These are phyloP conservation scores for Phellopilus nigrolimitatus DNA, from an alignment of 1,284 basidiomycete genomes.

Conservation along the genomic window DNA sequence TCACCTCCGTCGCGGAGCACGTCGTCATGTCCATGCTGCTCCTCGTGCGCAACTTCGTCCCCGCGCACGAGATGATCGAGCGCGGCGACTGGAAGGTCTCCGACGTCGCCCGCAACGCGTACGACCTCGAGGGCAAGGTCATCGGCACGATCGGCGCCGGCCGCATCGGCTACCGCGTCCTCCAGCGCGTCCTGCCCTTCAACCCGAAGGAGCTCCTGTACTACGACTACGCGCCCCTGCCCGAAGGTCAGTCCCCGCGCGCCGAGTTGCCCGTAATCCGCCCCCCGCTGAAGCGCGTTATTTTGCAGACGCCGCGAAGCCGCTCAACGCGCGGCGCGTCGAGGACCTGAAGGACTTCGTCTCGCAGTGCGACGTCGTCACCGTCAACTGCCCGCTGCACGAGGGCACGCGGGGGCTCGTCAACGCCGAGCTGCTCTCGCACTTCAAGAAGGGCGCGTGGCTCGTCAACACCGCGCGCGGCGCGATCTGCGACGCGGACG, in stretches of 20 bases:
- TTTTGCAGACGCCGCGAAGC: conserved; percentile 58
- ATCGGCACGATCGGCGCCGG: conserved; percentile 87
- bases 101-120: conserved; percentile 75
- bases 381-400: conserved; percentile 90
- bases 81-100: conserved; percentile 85
- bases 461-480: conserved; percentile 93
- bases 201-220: conserved; percentile 90
- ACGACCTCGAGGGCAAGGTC: conserved; percentile 88
- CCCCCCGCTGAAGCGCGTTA: background rate
- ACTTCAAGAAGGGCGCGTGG: conserved; percentile 92
- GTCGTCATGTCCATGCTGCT: conserved; percentile 82
- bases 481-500: conserved; percentile 85
- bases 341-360: conserved; percentile 86
- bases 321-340: conserved; percentile 72
- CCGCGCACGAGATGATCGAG: conserved; percentile 83
- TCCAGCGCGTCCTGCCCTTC: conserved; percentile 86
- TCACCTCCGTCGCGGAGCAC: conserved; percentile 91
- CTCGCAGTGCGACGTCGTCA: conserved; percentile 78
- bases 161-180: conserved; percentile 86
- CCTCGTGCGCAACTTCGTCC: conserved; percentile 84
- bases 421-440: conserved; percentile 78
- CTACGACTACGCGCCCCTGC: conserved; percentile 86
- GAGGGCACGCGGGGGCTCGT: conserved; percentile 81
- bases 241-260: conserved; percentile 43
- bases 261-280: no score